Percentiles rank a stretch among this genome's conserved stretches.
Evolutionary conservation across 805 yeast genomes (phyloP).

Genomic region (Metschnikowia dekortorum): DNA sequence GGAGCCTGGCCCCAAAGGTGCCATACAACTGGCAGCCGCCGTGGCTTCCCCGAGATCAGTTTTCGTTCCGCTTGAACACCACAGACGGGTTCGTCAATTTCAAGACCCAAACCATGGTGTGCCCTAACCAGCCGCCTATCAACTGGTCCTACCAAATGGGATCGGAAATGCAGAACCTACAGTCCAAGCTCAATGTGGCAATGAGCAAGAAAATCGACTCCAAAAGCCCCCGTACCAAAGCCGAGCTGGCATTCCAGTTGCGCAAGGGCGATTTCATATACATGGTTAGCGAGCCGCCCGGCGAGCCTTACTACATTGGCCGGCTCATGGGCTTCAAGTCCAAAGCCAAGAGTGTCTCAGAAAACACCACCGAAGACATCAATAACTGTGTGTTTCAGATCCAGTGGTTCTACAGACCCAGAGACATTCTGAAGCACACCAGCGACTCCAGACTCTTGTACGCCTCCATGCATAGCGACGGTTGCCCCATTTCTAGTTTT

Average conservation of each 20-base stretch:
- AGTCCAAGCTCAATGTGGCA: conserved; percentile 7
- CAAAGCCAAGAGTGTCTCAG: conserved; percentile 6
- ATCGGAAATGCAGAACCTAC: conserved; percentile 8
- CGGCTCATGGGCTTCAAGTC: conserved; percentile 65
- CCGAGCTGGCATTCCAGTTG: conserved; percentile 29
- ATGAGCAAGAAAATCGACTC: conserved; percentile 9
- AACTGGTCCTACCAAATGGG: conserved; percentile 2
- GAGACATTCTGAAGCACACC: conserved; percentile 69
- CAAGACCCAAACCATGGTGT: conserved; percentile 31
- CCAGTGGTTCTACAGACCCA: conserved; percentile 89
- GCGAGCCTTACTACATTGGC: conserved; percentile 90
- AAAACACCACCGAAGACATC: conserved; percentile 26
- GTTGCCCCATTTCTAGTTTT: conserved; percentile 69
- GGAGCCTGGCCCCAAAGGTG: conserved; percentile 3
- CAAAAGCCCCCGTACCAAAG: conserved; percentile 5
- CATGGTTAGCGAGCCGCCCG: conserved; percentile 87
- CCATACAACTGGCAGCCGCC: conserved; percentile 49
- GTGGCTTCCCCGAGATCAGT: conserved; percentile 30
- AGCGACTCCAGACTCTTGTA: conserved; percentile 71
- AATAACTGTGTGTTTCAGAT: conserved; percentile 58
- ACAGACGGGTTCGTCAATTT: conserved; percentile 39
- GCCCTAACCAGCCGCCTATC: conserved; percentile 29
- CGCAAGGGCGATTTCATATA: conserved; percentile 65
- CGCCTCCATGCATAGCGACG: conserved; percentile 83
- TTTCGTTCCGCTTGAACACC: conserved; percentile 41